phyloP scores from a whole-genome alignment of 179 eudicot species.

The Spergularia azorica region DNA sequence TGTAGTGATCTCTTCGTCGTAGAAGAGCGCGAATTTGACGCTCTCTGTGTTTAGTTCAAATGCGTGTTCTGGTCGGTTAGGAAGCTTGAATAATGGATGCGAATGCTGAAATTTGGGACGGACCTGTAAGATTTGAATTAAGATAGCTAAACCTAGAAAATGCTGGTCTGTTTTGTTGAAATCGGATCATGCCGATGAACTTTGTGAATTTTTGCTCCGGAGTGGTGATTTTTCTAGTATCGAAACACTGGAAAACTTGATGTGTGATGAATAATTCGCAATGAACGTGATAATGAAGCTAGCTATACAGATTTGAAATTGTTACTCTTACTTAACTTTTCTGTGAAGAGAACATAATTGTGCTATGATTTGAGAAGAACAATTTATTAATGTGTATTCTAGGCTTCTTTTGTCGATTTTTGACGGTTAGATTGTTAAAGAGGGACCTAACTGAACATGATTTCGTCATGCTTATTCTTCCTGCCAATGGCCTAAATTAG shows the following conservation, averaged over 20 bases:
- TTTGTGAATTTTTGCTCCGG: too few species aligned
- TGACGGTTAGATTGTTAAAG: neutral
- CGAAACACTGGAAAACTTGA: too few species aligned
- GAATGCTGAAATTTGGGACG: neutral
- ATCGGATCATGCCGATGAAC: neutral
- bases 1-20: neutral
- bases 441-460: neutral
- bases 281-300: neutral
- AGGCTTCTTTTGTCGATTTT: neutral
- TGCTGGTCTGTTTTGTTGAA: neutral
- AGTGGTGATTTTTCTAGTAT: too few species aligned
- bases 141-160: neutral
- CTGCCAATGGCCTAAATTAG: constrained; percentile 1
- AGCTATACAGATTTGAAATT: neutral
- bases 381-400: neutral
- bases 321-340: too few species aligned
- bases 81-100: neutral
- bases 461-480: neutral
- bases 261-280: neutral
- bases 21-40: neutral
- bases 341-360: neutral
- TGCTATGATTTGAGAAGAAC: neutral
- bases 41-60: neutral
- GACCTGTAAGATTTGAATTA: neutral
- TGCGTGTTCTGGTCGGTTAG: neutral